Base-by-base conservation (phyloP, 148 eudicot species). In the Diospyros kaki region DNA sequence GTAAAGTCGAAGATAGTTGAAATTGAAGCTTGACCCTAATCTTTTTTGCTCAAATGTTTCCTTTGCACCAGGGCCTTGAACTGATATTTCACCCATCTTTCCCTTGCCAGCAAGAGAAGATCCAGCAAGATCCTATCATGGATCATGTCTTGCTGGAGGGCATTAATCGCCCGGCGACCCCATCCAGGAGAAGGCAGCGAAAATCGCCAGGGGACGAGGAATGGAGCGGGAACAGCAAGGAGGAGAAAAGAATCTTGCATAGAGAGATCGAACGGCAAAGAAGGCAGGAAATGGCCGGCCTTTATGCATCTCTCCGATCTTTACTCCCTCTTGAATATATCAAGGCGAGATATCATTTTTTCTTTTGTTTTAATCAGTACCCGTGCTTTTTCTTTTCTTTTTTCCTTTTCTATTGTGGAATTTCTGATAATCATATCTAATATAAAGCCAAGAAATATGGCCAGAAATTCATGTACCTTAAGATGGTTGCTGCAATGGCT, bases 281-380 rank as follows among this genome's bases (percentile, higher is more conserved):
- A 75, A 84, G 98, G 79, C 86, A 89, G 75, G 96, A 93, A 79
- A 93, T 93, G 98, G 71, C 92, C 8, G 75, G 59, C 28, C 93
- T 85, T 66, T 79, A 82, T 75, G 81, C 89, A 5, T 83, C 90
- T 0, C 89, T 93, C 28, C 75, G 96, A 14, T 81, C 90, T n/a
- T 78, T 86, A 51, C 92, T 93, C 18, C 98, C 98, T 64, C 73
- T 76, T 44, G 96, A 87, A 51, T 89, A 77, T 72, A 56, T 89
- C 74, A 89, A 82, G 96, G 98, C 90, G 6, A 3, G 39, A 13
- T 2, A 55, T 55, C 12, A 55, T 2, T 6, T 55, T 28, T 28
- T 28, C 28, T 28, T 55, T 6, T 48, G 52, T 4, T 4, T 4
- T 48, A 48, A 48, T 48, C 8, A 4, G 8, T 48, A 48, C 8